Percentiles rank a stretch among this genome's conserved stretches.
Evolutionary conservation across 257 asterid species (phyloP).

Genomic region (Solanum chaucha): DNA sequence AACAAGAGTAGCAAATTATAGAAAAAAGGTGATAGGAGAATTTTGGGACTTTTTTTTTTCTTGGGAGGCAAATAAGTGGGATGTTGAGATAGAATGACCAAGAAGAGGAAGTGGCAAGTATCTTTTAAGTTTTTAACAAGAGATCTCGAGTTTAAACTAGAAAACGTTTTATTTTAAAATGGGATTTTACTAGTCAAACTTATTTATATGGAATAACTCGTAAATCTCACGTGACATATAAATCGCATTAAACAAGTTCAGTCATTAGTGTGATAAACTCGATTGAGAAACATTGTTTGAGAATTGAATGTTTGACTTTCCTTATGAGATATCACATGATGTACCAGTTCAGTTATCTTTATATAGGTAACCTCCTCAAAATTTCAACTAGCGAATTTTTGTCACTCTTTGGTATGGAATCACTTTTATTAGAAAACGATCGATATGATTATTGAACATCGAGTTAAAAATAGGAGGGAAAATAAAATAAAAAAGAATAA

Average conservation of each 20-base stretch:
- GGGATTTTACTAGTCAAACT: not conserved
- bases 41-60: not conserved
- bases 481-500: not conserved
- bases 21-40: not conserved
- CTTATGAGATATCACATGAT: not conserved
- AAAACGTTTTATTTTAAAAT: no score
- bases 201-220: not conserved
- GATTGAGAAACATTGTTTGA: accelerated
- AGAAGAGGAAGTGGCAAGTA: not conserved
- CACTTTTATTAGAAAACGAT: not conserved
- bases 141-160: not conserved
- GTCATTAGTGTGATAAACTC: not conserved
- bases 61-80: not conserved
- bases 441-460: not conserved
- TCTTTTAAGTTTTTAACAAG: not conserved
- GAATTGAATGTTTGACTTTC: not conserved
- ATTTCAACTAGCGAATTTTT: not conserved
- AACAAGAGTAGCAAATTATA: not conserved
- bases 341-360: not conserved
- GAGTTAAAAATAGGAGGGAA: not conserved
- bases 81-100: not conserved
- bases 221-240: not conserved
- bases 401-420: accelerated
- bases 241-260: no score
- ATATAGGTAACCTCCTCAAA: not conserved